Conservation (phyloP, 371 early-diverging fungal species). For the Polyrhizophydium stewartii region DNA sequence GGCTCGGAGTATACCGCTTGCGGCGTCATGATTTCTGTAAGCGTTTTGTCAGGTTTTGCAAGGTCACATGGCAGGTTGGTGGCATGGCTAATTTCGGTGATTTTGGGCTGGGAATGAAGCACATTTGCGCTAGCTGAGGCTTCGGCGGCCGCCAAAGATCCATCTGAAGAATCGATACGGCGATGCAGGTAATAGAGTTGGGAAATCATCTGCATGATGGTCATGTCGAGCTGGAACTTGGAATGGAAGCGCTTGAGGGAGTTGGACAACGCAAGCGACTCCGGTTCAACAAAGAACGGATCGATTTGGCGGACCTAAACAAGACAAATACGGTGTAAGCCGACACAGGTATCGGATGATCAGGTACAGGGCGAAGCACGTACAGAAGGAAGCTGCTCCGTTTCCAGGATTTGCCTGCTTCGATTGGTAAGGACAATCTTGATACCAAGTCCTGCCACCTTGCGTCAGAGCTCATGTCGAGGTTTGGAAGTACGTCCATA, state of each 20-base stretch:
- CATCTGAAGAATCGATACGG: neutral
- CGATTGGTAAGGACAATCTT: conserved; percentile 33
- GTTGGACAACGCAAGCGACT: neutral
- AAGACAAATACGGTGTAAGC: too few relatives aligned
- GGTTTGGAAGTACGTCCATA: neutral
- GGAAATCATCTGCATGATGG: neutral
- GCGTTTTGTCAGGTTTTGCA: too few relatives aligned
- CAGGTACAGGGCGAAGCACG: conserved; percentile 9
- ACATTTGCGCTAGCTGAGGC: too few relatives aligned
- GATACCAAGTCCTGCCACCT: conserved; percentile 29
- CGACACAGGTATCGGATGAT: too few relatives aligned
- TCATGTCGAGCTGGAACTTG: neutral
- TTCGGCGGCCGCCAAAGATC: too few relatives aligned
- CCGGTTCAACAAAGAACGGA: conserved; percentile 1
- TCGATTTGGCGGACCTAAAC: neutral
- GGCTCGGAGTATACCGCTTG: too few relatives aligned
- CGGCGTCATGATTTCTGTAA: too few relatives aligned
- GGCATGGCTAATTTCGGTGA: too few relatives aligned
- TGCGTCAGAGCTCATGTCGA: neutral
- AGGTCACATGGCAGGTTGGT: too few relatives aligned
- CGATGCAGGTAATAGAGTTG: neutral
- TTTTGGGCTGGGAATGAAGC: too few relatives aligned
- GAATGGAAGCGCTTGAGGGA: neutral
- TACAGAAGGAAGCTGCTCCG: conserved; percentile 27
- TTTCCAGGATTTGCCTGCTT: conserved; percentile 28